phyloP scores from a whole-genome alignment of 345 rosid species.

The Camelina sativa region DNA sequence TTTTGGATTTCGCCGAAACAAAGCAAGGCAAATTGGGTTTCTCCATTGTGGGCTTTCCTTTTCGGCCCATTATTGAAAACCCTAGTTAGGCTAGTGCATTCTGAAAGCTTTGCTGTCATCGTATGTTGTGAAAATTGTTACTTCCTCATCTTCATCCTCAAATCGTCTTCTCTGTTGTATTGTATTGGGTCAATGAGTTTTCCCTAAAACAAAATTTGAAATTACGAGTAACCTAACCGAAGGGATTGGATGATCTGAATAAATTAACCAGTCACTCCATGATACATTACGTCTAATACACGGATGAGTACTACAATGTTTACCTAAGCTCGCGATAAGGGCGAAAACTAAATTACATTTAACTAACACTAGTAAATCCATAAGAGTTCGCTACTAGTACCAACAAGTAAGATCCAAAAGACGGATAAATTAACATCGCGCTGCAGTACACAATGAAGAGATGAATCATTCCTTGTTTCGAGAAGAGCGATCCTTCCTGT shows the following conservation, averaged over 20 bases:
- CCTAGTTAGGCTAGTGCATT: neutral
- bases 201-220: too few relatives aligned
- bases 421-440: neutral
- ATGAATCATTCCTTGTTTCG: slow-evolving; percentile 69
- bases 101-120: neutral
- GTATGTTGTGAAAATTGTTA: too few relatives aligned
- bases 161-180: too few relatives aligned
- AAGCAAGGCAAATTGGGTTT: too few relatives aligned
- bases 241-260: neutral
- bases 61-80: neutral
- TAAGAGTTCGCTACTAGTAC: slow-evolving; percentile 27
- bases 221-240: too few relatives aligned
- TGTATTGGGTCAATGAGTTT: too few relatives aligned
- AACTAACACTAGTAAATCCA: neutral
- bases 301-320: neutral
- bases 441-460: slow-evolving; percentile 10
- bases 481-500: slow-evolving; percentile 77
- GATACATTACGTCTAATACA: neutral
- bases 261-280: neutral
- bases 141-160: too few relatives aligned
- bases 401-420: slow-evolving; percentile 11
- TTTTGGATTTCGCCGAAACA: neutral
- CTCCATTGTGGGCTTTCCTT: slow-evolving; percentile 8
- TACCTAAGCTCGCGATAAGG: neutral
- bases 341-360: neutral